Conservation (phyloP, 1,284 basidiomycete genomes). For the Fomitiporia mediterranea region DNA sequence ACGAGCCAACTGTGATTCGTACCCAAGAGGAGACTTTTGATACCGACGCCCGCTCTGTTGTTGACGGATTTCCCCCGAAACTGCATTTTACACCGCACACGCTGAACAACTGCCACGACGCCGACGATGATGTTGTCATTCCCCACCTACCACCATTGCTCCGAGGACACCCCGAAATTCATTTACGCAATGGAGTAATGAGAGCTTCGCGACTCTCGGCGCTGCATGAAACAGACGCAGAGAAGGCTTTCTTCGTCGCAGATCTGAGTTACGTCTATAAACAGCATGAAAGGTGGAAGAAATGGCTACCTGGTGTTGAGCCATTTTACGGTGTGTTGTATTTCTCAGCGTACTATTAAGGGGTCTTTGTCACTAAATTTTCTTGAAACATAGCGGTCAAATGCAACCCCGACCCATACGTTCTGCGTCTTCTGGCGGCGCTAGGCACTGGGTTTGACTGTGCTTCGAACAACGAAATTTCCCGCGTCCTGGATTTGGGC, state of each 20-base stretch:
- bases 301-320: conserved; percentile 78
- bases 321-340: conserved; percentile 80
- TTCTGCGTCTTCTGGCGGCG: conserved; percentile 85
- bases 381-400: conserved; percentile 66
- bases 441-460: conserved; percentile 96
- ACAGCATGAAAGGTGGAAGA: conserved; percentile 84
- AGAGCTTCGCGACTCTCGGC: conserved; percentile 49
- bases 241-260: conserved; percentile 95
- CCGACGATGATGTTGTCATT: conserved; percentile 44
- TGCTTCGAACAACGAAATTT: conserved; percentile 95
- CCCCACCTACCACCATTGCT: conserved; percentile 60
- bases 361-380: background rate
- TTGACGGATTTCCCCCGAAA: conserved; percentile 17
- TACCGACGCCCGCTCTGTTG: conserved; percentile 3
- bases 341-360: conserved; percentile 19
- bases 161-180: conserved; percentile 63
- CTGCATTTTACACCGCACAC: conserved; percentile 13
- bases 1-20: conserved; percentile 4
- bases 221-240: conserved; percentile 63
- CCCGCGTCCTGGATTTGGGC: conserved; percentile 72
- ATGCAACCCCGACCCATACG: conserved; percentile 96
- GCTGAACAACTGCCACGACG: conserved; percentile 4
- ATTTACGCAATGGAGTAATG: conserved; percentile 70
- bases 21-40: conserved; percentile 20
- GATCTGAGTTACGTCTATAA: conserved; percentile 87